These are phyloP conservation scores for Globisporangium orthogonon DNA, from an alignment of 352 stramenopile species.

Conservation along the genomic window DNA sequence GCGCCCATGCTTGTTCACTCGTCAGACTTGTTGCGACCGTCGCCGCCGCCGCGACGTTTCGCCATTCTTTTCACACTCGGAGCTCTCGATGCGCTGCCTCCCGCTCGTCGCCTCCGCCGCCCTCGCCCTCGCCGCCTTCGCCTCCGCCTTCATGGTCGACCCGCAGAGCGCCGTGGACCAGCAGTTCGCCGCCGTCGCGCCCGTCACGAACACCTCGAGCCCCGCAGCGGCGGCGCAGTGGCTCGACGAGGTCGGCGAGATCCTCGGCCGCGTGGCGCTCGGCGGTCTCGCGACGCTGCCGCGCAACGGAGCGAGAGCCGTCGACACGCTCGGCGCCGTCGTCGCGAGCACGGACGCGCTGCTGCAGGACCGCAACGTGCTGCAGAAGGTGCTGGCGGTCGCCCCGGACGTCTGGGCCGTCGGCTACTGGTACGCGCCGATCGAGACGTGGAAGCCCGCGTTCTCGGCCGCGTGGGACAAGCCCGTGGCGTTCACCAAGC, in stretches of 20 bases:
- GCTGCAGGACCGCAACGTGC: slow-evolving; percentile 19
- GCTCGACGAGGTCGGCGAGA: slow-evolving; percentile 30
- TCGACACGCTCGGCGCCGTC: slow-evolving; percentile 25
- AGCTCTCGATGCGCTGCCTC: no score
- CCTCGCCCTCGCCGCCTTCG: background rate
- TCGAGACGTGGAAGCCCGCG: slow-evolving; percentile 24
- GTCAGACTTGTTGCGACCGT: no score
- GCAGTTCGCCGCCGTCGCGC: slow-evolving; percentile 25
- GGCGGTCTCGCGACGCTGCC: slow-evolving; percentile 33
- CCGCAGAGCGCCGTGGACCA: slow-evolving; percentile 16
- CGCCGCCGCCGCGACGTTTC: no score
- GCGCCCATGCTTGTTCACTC: slow-evolving; percentile 3
- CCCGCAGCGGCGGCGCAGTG: slow-evolving; percentile 17
- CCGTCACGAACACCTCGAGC: slow-evolving; percentile 21
- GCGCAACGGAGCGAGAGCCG: slow-evolving; percentile 18
- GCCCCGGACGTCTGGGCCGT: slow-evolving; percentile 41
- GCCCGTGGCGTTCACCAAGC: slow-evolving; percentile 23
- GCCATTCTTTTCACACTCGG: no score
- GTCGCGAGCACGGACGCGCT: slow-evolving; percentile 18
- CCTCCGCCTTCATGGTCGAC: background rate
- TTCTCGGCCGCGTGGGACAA: slow-evolving; percentile 27
- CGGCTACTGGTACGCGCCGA: slow-evolving; percentile 46
- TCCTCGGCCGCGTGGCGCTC: slow-evolving; percentile 34
- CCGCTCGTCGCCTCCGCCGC: background rate
- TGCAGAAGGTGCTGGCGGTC: slow-evolving; percentile 25